Base-by-base conservation (phyloP, 2,329 filamentous ascomycete genomes). In the Fusarium sp. region DNA sequence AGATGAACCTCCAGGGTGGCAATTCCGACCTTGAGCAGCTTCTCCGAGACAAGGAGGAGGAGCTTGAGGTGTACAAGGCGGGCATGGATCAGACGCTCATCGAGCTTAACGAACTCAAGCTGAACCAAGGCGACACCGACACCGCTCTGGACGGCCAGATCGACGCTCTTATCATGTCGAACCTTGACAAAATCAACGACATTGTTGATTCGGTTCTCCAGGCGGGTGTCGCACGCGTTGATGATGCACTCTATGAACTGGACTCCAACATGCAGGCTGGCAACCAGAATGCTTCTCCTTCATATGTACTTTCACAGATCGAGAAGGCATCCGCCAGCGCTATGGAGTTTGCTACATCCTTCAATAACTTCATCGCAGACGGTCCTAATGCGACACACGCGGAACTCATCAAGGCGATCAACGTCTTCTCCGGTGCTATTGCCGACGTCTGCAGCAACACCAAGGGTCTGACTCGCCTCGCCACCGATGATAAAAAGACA, bases 361-460 rank as follows among this genome's bases (percentile, higher is more conserved):
- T 98, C 83, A 99, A 97, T 80, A 96, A 96, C 77, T 98, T 96
- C 76, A 96, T 99, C 70, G 95, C 94, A 8, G 95, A 99, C 72
- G 95, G 95, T 0, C 93, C 94, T 6, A 96, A 93, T 75, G 92
- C 91, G 73, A 88, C 88, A 9, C 92, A 97, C 71, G 86, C 90
- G 2, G 93, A 97, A 57, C 90, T 99, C 59, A 98, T 98, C 76
- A 93, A 93, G 73, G 92, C 92, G 1, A 91, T 97, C 69, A 95
- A 92, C 71, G 86, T 93, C 48, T 97, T 98, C 76, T 84, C 95
- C 1, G 92, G 93, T 17, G 91, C 95, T 4, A 88, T 97, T 62
- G 91, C 94, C 2, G 95, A 99, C 76, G 93, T 98, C 4, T 88
- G 97, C 70, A 93, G 89, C 78, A 99, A 98, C 78, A 93, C 94